Evolutionary conservation across 306 rosid species (phyloP).

Genomic region (Sophora flavescens): DNA sequence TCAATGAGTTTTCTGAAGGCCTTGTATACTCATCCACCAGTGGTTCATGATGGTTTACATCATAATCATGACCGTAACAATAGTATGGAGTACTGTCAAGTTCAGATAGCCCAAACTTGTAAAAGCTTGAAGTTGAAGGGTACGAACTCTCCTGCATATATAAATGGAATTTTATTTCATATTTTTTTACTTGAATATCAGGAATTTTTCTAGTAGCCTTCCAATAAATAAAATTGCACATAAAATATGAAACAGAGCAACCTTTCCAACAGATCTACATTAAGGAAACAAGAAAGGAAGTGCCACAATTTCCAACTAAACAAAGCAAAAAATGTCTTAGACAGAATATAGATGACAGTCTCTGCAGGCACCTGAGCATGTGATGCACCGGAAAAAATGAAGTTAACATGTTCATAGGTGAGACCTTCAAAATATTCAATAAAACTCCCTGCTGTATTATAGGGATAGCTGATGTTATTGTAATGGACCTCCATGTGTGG

Average conservation of each 20-base stretch:
- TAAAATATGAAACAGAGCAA: slow-evolving; percentile 36
- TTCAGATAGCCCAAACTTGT: slow-evolving; percentile 83
- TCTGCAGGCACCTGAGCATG: slow-evolving; percentile 79
- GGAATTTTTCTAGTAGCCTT: slow-evolving; percentile 32
- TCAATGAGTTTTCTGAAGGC: slow-evolving; percentile 63
- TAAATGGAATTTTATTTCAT: slow-evolving; percentile 4
- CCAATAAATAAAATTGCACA: slow-evolving; percentile 22
- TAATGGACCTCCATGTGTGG: slow-evolving; percentile 85
- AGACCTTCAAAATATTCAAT: slow-evolving; percentile 96
- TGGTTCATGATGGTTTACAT: slow-evolving; percentile 60
- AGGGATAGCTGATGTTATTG: slow-evolving; percentile 78
- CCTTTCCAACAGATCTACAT: slow-evolving; percentile 37
- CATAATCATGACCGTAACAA: slow-evolving; percentile 65
- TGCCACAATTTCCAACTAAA: slow-evolving; percentile 26
- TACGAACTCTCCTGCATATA: slow-evolving; percentile 74
- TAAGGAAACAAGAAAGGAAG: slow-evolving; percentile 30
- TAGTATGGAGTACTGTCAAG: slow-evolving; percentile 70
- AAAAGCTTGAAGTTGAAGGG: slow-evolving; percentile 71
- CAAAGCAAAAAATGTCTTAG: slow-evolving; percentile 35
- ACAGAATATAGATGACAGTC: slow-evolving; percentile 28
- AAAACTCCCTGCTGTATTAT: slow-evolving; percentile 87
- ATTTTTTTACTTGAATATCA: slow-evolving; percentile 10
- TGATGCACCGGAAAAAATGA: slow-evolving; percentile 92
- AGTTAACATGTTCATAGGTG: slow-evolving; percentile 95
- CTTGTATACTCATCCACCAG: slow-evolving; percentile 68